Percentiles rank a stretch among this genome's conserved stretches.
Evolutionary conservation across 2,329 filamentous ascomycete genomes (phyloP).

Genomic region (Colletotrichum plurivorum): DNA sequence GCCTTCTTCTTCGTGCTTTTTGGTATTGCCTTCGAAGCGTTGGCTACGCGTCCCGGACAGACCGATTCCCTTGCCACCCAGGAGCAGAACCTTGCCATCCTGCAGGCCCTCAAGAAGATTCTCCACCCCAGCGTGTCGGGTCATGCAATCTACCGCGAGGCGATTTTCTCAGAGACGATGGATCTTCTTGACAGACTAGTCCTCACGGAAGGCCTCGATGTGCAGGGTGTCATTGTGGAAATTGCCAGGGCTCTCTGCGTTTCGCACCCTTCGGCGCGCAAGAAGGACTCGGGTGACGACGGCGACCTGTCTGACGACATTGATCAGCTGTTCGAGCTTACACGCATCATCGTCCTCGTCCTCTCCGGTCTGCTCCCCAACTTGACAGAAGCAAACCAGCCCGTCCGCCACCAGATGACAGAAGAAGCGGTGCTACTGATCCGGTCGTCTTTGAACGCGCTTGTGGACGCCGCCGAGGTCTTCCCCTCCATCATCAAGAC

Average conservation of each 20-base stretch:
- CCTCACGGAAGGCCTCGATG: conserved; percentile 88
- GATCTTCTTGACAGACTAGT: conserved; percentile 94
- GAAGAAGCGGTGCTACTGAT: conserved; percentile 90
- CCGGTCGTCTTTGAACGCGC: conserved; percentile 83
- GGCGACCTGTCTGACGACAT: conserved; percentile 94
- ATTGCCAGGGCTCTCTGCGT: conserved; percentile 93
- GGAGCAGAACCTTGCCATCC: conserved; percentile 87
- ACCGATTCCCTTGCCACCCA: conserved; percentile 77
- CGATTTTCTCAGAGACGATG: conserved; percentile 97
- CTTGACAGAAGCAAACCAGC: conserved; percentile 75
- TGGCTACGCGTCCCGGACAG: conserved; percentile 83
- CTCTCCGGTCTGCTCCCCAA: conserved; percentile 90
- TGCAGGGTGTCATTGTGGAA: conserved; percentile 93
- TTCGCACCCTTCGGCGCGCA: conserved; percentile 89
- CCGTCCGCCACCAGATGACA: conserved; percentile 82
- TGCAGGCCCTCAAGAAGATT: conserved; percentile 94
- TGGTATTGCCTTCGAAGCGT: conserved; percentile 94
- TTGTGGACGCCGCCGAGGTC: conserved; percentile 94
- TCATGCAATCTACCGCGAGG: conserved; percentile 95
- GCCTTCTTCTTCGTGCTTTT: conserved; percentile 99
- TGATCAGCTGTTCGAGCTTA: conserved; percentile 97
- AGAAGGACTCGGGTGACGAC: conserved; percentile 75
- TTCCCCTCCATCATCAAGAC: conserved; percentile 98
- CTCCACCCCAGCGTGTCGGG: conserved; percentile 94
- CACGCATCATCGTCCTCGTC: conserved; percentile 94